phyloP scores from a whole-genome alignment of 495 filamentous ascomycete species.

The Lepraria neglecta region DNA sequence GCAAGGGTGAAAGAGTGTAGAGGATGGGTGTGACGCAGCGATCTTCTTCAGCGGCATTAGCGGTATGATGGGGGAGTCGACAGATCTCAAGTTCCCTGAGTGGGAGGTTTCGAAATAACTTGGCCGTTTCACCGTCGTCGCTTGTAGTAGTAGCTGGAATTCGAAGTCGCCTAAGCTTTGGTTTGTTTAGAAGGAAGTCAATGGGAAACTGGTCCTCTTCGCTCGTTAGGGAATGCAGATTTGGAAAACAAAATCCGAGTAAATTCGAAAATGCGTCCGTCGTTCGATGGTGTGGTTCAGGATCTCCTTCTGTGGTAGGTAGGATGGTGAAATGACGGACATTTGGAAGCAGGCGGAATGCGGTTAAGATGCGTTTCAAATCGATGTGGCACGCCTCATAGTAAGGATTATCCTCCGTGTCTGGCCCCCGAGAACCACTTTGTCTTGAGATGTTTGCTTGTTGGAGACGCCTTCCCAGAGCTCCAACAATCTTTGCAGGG shows the following conservation, averaged over 20 bases:
- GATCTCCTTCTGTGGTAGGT: constrained; percentile 15
- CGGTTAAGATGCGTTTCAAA: constrained; percentile 17
- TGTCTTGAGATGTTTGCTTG: constrained; percentile 20
- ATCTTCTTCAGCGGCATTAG: constrained; percentile 13
- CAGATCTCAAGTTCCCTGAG: constrained; percentile 23
- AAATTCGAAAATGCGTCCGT: constrained; percentile 22
- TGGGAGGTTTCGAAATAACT: constrained; percentile 16
- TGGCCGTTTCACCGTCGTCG: constrained; percentile 14
- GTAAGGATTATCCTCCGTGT: constrained; percentile 25
- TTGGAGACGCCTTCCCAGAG: constrained; percentile 24
- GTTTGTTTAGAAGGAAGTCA: constrained; percentile 19
- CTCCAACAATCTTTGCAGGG: constrained; percentile 25
- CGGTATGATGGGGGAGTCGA: constrained; percentile 17
- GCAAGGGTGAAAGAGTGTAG: constrained; percentile 1
- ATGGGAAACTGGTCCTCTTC: constrained; percentile 18
- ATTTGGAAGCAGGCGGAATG: constrained; percentile 20
- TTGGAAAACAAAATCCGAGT: constrained; percentile 22
- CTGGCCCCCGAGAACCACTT: constrained; percentile 9
- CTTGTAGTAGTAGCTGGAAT: constrained; percentile 22
- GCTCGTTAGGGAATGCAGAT: constrained; percentile 18
- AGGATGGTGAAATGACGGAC: constrained; percentile 27
- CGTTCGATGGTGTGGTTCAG: constrained; percentile 21
- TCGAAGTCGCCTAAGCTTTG: constrained; percentile 22
- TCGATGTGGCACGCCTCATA: constrained; percentile 27
- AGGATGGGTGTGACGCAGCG: constrained; percentile 16